A percentile compares a stretch with the other conserved stretches of the same genome.
Conservation (phyloP, 148 eudicot species). For the Vaccinium darrowii region DNA sequence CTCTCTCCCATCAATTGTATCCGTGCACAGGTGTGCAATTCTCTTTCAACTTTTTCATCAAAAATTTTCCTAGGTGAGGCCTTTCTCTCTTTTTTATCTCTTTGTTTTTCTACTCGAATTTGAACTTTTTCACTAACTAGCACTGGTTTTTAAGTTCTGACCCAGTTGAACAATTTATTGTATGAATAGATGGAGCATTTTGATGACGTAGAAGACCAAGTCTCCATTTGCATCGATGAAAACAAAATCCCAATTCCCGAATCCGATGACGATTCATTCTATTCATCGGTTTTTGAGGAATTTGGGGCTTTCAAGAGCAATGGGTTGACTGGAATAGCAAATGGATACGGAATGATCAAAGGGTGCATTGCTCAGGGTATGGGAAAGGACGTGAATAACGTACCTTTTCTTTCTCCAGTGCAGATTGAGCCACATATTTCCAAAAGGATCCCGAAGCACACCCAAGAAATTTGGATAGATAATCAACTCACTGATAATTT, state of each 20-base stretch:
- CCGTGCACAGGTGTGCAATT: too few relatives aligned
- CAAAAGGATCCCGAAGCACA: constrained; percentile 35
- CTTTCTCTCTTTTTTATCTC: neutral
- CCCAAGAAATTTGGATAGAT: constrained; percentile 12
- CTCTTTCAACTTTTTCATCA: neutral
- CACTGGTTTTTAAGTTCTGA: neutral
- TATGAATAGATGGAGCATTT: neutral
- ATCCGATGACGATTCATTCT: neutral
- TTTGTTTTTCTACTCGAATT: neutral
- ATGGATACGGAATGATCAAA: neutral
- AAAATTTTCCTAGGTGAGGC: neutral
- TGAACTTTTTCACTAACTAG: too few relatives aligned
- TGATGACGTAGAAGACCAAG: neutral
- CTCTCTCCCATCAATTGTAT: too few relatives aligned
- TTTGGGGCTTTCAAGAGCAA: neutral
- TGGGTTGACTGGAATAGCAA: neutral
- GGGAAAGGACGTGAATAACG: too few relatives aligned
- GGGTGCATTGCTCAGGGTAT: too few relatives aligned
- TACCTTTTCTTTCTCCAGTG: neutral
- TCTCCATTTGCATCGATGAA: neutral
- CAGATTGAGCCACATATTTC: constrained; percentile 57
- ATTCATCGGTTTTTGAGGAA: neutral
- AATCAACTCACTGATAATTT: neutral
- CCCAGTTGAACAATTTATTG: neutral
- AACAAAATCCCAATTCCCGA: neutral